Evolutionary conservation across 1,284 basidiomycete genomes (phyloP), one percentile per base, ranked within the genome.

Genomic region (Austroboletus niveus): DNA sequence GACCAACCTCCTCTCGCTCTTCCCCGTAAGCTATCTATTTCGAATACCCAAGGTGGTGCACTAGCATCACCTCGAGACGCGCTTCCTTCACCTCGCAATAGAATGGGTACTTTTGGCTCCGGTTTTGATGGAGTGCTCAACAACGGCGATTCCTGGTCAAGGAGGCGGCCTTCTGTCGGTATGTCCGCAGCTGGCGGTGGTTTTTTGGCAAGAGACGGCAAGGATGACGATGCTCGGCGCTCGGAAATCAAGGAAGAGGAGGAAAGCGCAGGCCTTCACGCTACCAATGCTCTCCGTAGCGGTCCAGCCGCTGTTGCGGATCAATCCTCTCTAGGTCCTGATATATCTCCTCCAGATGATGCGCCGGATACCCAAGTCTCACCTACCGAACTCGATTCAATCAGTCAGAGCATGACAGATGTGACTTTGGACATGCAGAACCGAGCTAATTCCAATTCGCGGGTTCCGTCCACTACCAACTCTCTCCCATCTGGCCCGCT

Each of bases 121-220:
- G 77, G 77, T 48, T 87, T 90, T 60, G 87, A 90, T 61, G 86
- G 85, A n/a, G 79, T 89, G 14, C 70, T 89, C 45, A 82, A 75
- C 53, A 73, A 72, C 43, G 80, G 80, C 42, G 87, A 88, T 51
- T 79, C 84, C 32, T 87, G 86, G 87, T 73, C 82, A 17, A 75
- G 82, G 56, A 75, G 83, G 59, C 80, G 84, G 39, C 70, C 77
- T 56, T 79, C 84, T 17, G 80, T 82, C 60, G 73, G 75, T 38
- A 70, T 73, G 20, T 57, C 71, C 45, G 84, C 78, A 59, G 53
- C 69, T 57, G 68, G 68, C 46, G 66, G 66, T 48, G 55, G 56
- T 48, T 39, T 46, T 27, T 22, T 69, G 29, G 66, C 62, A 59
- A 75, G 73, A 57, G 71, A 69, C 29, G 72, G 69, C n/a, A 68